Evolutionary conservation across 1,284 basidiomycete genomes (phyloP).

Genomic region (Austropuccinia psidii): DNA sequence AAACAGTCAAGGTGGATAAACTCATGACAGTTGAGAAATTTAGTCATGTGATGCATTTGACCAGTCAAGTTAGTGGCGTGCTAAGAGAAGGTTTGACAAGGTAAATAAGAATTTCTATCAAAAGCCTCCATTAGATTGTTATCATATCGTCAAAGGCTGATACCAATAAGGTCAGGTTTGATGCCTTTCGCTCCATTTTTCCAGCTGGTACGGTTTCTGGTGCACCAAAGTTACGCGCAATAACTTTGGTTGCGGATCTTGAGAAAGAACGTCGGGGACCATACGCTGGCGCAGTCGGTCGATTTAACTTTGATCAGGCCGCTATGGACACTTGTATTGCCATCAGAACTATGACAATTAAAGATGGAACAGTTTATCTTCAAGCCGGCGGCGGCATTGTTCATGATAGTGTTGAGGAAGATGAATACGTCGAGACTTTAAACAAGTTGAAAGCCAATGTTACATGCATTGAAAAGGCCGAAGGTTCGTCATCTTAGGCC

Average conservation of each 20-base stretch:
- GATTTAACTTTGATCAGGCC: constrained; percentile 89
- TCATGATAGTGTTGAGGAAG: constrained; percentile 92
- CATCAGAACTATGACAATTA: constrained; percentile 96
- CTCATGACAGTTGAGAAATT: constrained; percentile 94
- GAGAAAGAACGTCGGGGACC: constrained; percentile 87
- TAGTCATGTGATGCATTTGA: constrained; percentile 95
- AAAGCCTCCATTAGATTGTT: neutral
- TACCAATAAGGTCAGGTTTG: constrained; percentile 59
- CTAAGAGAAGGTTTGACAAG: constrained; percentile 75
- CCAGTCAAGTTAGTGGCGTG: constrained; percentile 84
- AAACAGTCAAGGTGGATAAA: constrained; percentile 90
- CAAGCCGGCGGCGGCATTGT: constrained; percentile 98
- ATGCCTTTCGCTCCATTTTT: constrained; percentile 98
- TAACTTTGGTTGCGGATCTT: constrained; percentile 79
- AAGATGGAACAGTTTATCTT: constrained; percentile 81
- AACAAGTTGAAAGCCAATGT: constrained; percentile 89
- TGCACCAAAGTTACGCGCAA: constrained; percentile 97
- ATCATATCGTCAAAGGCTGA: neutral
- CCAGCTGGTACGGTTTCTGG: constrained; percentile 99
- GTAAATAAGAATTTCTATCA: constrained; percentile 49
- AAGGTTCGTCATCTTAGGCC: constrained; percentile 68
- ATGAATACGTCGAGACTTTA: constrained; percentile 90
- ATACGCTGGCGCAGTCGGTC: constrained; percentile 93
- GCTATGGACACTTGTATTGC: constrained; percentile 99
- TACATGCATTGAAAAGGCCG: constrained; percentile 75